These are phyloP conservation scores for Spinellus fusiger DNA, from an alignment of 192 early-diverging fungal genomes.

Conservation along the genomic window DNA sequence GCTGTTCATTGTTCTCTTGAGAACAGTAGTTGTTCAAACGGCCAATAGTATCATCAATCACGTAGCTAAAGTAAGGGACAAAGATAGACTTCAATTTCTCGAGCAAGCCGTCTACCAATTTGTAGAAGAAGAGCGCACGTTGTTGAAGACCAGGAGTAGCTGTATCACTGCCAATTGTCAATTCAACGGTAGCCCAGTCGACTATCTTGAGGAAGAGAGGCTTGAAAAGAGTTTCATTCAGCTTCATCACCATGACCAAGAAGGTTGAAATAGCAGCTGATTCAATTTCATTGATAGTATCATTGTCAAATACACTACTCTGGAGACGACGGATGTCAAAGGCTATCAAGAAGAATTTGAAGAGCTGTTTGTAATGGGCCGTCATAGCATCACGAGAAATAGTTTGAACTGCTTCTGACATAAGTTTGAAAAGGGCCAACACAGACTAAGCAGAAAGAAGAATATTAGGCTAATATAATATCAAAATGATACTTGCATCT, in stretches of 20 bases:
- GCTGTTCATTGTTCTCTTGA: slow-evolving; percentile 30
- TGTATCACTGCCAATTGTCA: slow-evolving; percentile 20
- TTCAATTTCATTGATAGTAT: slow-evolving; percentile 54
- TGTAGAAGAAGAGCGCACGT: slow-evolving; percentile 39
- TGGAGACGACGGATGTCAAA: slow-evolving; percentile 52
- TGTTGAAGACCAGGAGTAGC: slow-evolving; percentile 23
- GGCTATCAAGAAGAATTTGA: slow-evolving; percentile 78
- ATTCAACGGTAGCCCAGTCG: slow-evolving; percentile 63
- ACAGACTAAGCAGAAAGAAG: slow-evolving; percentile 26
- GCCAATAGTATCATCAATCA: slow-evolving; percentile 62
- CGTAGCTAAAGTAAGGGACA: slow-evolving; percentile 72
- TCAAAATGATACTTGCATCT: slow-evolving; percentile 33
- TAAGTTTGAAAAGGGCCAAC: slow-evolving; percentile 62
- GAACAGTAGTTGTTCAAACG: slow-evolving; percentile 44
- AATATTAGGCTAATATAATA: not conserved
- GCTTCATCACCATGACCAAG: slow-evolving; percentile 77
- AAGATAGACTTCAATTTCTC: slow-evolving; percentile 59
- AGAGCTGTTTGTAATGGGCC: slow-evolving; percentile 71
- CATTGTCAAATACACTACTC: slow-evolving; percentile 24
- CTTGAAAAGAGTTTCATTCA: slow-evolving; percentile 94
- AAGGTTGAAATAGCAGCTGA: slow-evolving; percentile 66
- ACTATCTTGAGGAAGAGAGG: slow-evolving; percentile 86
- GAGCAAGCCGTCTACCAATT: slow-evolving; percentile 33
- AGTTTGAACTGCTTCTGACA: slow-evolving; percentile 54
- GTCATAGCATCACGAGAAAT: slow-evolving; percentile 61